These are phyloP conservation scores for Colletotrichum karsti DNA, from an alignment of 2,329 filamentous ascomycete species.

Conservation along the genomic window DNA sequence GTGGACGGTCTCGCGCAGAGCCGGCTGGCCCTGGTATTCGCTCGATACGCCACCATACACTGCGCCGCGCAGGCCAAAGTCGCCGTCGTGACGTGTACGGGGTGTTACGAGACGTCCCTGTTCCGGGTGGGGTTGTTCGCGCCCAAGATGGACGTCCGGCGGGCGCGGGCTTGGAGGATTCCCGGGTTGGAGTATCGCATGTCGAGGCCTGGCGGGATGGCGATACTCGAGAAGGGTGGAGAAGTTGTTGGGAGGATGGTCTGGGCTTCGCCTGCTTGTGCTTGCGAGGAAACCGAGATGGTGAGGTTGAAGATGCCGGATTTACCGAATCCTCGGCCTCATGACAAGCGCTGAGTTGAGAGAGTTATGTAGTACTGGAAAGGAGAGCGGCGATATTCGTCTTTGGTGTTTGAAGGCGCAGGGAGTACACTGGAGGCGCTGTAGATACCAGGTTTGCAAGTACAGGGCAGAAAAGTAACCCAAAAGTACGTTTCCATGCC, in stretches of 20 bases:
- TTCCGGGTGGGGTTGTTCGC: not conserved
- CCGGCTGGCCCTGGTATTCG: not conserved
- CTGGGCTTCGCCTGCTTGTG: conserved; percentile 30
- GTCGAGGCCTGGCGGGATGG: not conserved
- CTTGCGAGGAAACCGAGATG: conserved; percentile 28
- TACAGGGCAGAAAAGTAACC: too few relatives aligned
- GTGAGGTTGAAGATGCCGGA: conserved; percentile 30
- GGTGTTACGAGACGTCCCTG: not conserved
- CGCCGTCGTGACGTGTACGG: not conserved
- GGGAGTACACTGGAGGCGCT: too few relatives aligned
- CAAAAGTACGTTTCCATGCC: too few relatives aligned
- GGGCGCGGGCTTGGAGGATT: not conserved
- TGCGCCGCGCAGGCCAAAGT: not conserved
- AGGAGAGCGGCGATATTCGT: too few relatives aligned
- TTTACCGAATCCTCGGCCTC: not conserved
- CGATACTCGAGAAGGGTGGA: not conserved
- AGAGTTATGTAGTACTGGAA: too few relatives aligned
- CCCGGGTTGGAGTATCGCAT: not conserved
- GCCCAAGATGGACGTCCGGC: not conserved
- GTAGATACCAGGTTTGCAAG: too few relatives aligned
- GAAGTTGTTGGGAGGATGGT: conserved; percentile 5
- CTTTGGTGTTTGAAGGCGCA: too few relatives aligned
- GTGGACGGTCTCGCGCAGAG: not conserved
- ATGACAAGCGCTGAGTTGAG: too few relatives aligned
- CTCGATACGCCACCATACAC: not conserved